Evolutionary conservation across 306 rosid genomes (phyloP), one percentile per base, ranked within the genome.

Genomic region (Begonia loranthoides): DNA sequence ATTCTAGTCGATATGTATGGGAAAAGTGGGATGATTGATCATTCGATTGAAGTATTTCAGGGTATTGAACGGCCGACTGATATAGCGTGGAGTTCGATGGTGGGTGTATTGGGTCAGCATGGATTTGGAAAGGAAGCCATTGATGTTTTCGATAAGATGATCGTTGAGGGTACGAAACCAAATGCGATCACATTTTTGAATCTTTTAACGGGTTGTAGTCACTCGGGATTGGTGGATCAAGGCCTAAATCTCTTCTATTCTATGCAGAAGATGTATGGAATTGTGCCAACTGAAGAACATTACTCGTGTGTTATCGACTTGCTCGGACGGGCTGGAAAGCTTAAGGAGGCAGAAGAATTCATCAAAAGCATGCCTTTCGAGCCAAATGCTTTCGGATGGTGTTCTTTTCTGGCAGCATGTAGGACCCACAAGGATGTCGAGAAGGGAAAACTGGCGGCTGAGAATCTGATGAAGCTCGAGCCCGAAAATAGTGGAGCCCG

Each of bases 371-470:
- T 75, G 90, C 76, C 76, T 6, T 52, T 69, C 15, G 77, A 77
- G 58, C 84, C 84, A 52, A 69, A 66, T 72, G 79, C 79, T 47
- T 74, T 71, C 44, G 84, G 75, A 12, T 81, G 77, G 84, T 74
- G 82, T 51, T 77, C 82, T 50, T 72, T 74, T 52, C 81, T 74
- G 1, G 76, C 79, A 61, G 77, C 73, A 36, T 77, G 82, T 50
- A 74, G 60, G 43, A 70, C 60, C 41, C 70, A 69, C 44, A 73
- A 82, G 34, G 79, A 81, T 51, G 57, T 50, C 49, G 72, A 69
- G 63, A 69, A 79, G 62, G 84, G 77, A 1, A 74, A 74, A 55
- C 46, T 69, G 45, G 79, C 79, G 13, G 84, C 81, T 2, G 61
- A 69, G 14, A 72, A 72, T 49, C 64, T 74, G 50, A 64, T 72